phyloP scores from a whole-genome alignment of 768 basidiomycete genomes.

The Termitomyces sp. region DNA sequence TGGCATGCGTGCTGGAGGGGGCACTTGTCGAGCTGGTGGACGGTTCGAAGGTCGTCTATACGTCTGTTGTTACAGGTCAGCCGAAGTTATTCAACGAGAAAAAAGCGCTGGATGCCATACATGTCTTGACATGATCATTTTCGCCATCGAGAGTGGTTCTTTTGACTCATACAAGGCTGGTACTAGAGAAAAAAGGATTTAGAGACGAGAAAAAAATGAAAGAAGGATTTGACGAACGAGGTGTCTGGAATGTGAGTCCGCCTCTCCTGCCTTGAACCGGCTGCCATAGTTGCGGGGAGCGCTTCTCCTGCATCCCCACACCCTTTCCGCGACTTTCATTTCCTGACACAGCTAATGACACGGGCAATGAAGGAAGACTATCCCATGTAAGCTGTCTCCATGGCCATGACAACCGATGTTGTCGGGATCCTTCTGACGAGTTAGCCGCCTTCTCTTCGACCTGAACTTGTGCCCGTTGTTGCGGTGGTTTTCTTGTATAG shows the following conservation, averaged over 20 bases:
- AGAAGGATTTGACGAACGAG: conserved; percentile 15
- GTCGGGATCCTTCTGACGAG: conserved; percentile 5
- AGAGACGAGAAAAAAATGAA: neutral
- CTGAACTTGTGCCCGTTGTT: conserved; percentile 10
- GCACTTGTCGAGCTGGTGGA: conserved; percentile 16
- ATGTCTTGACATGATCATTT: conserved; percentile 52
- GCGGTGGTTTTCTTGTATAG: conserved; percentile 7
- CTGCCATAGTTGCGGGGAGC: conserved; percentile 16
- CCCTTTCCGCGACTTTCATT: conserved; percentile 16
- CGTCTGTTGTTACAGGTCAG: conserved; percentile 11
- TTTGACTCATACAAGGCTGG: conserved; percentile 40
- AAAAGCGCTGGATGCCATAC: conserved; percentile 22
- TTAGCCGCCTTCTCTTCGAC: conserved; percentile 14
- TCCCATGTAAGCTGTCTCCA: conserved; percentile 23
- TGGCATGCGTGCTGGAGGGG: conserved; percentile 7
- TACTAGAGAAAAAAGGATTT: conserved; percentile 21
- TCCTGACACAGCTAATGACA: conserved; percentile 18
- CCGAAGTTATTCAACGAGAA: neutral
- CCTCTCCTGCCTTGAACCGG: conserved; percentile 15
- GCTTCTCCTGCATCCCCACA: conserved; percentile 20
- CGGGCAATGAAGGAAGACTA: conserved; percentile 24
- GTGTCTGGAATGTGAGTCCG: conserved; percentile 24
- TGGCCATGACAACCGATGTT: conserved; percentile 19
- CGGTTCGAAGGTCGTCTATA: conserved; percentile 21
- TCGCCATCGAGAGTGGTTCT: conserved; percentile 45